Conservation (phyloP, 1,284 basidiomycete species). For the Leccinum angustisporum region DNA sequence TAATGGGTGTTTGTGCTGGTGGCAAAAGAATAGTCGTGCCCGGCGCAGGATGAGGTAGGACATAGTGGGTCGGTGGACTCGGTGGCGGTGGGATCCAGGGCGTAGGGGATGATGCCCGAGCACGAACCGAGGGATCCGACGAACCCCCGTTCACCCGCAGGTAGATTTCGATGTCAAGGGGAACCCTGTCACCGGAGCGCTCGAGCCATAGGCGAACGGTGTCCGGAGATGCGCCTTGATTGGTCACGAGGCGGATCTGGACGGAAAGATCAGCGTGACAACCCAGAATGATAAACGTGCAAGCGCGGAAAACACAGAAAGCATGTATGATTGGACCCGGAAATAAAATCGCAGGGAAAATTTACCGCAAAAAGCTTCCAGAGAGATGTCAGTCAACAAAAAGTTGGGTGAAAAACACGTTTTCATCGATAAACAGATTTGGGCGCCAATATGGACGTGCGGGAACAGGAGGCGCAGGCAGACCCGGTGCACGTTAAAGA, state of each 20-base stretch:
- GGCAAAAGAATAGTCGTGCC: constrained; percentile 37
- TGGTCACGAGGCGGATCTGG: constrained; percentile 71
- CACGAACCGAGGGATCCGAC: constrained; percentile 25
- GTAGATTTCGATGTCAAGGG: constrained; percentile 76
- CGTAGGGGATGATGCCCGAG: constrained; percentile 35
- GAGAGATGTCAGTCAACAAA: not conserved
- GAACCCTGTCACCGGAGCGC: constrained; percentile 63
- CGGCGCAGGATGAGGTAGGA: constrained; percentile 40
- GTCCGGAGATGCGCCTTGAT: constrained; percentile 67
- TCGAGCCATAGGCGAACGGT: constrained; percentile 77
- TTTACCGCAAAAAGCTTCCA: constrained; percentile 11
- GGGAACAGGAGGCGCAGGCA: constrained; percentile 6
- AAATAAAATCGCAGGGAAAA: constrained; percentile 2
- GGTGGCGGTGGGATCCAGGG: constrained; percentile 42
- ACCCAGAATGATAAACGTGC: constrained; percentile 3
- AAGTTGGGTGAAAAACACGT: constrained; percentile 5
- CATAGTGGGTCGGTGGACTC: constrained; percentile 36
- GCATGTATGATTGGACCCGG: not conserved
- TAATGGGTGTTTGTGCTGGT: constrained; percentile 39
- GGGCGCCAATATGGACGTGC: constrained; percentile 14
- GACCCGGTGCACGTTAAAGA: constrained; percentile 1
- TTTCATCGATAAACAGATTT: constrained; percentile 17
- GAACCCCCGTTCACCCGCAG: constrained; percentile 48
- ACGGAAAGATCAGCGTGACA: constrained; percentile 3
- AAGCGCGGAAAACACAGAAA: constrained; percentile 11